These are phyloP conservation scores for Xerocomus subilludens DNA, from an alignment of 1,284 basidiomycete genomes.

Conservation along the genomic window DNA sequence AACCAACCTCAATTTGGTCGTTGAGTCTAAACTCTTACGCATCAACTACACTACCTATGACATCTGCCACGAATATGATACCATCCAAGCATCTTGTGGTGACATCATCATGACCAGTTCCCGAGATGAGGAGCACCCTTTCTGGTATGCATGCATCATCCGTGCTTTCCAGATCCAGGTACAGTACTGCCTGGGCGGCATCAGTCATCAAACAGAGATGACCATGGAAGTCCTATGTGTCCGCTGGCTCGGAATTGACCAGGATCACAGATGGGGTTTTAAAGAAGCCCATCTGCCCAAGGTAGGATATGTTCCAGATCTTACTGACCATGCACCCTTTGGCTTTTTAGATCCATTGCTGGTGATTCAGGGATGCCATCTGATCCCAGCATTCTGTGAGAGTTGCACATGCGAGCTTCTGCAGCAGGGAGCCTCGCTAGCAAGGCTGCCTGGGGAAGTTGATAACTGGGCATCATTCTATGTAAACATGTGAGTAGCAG, in stretches of 20 bases:
- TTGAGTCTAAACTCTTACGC: conserved; percentile 14
- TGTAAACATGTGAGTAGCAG: conserved; percentile 23
- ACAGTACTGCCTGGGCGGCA: neutral
- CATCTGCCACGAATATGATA: conserved; percentile 32
- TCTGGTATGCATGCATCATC: conserved; percentile 34
- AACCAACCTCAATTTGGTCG: neutral
- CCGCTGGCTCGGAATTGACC: conserved; percentile 32
- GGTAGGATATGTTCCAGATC: conserved; percentile 18
- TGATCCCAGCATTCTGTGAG: neutral
- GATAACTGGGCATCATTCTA: conserved; percentile 24
- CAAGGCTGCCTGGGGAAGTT: neutral
- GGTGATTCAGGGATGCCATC: conserved; percentile 24
- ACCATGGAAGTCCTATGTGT: conserved; percentile 40
- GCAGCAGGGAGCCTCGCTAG: neutral
- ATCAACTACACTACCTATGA: conserved; percentile 32
- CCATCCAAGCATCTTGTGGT: conserved; percentile 18
- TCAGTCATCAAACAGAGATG: neutral
- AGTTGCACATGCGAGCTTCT: neutral
- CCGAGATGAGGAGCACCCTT: conserved; percentile 23
- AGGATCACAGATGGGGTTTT: conserved; percentile 9
- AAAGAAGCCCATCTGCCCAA: conserved; percentile 12
- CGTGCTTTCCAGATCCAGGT: neutral
- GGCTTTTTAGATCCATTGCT: conserved; percentile 27
- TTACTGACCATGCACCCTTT: neutral
- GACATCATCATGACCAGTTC: conserved; percentile 25